These are phyloP conservation scores for Vanderwaltozyma polyspora DNA, from an alignment of 805 yeast species.

Conservation along the genomic window DNA sequence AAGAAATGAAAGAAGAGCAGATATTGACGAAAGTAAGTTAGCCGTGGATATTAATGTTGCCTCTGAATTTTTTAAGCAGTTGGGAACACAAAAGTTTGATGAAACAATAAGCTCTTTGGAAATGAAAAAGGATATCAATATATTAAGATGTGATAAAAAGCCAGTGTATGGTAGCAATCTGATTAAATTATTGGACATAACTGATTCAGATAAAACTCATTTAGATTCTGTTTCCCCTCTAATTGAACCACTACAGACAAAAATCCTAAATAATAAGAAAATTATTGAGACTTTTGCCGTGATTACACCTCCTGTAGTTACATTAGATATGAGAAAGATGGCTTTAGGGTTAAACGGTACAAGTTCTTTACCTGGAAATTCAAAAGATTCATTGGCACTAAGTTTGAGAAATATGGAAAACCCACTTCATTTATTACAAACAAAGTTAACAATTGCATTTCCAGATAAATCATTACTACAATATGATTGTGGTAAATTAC, in stretches of 20 bases:
- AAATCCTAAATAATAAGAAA: constrained; percentile 34
- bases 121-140: constrained; percentile 53
- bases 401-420: constrained; percentile 21
- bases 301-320: constrained; percentile 77
- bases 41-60: constrained; percentile 28
- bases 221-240: constrained; percentile 20
- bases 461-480: constrained; percentile 89
- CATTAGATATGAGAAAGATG: constrained; percentile 52
- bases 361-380: constrained; percentile 18
- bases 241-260: constrained; percentile 32
- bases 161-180: constrained; percentile 62
- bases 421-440: constrained; percentile 74
- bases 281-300: constrained; percentile 67
- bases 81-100: constrained; percentile 41
- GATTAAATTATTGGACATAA: constrained; percentile 28
- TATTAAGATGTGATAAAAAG: constrained; percentile 47
- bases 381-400: constrained; percentile 14
- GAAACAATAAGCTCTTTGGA: constrained; percentile 41
- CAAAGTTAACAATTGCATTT: constrained; percentile 81
- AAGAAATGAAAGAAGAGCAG: constrained; percentile 17
- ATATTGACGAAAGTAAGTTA: constrained; percentile 10
- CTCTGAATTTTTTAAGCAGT: constrained; percentile 47
- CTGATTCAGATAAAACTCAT: not conserved
- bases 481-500: constrained; percentile 95
- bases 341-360: constrained; percentile 18